These are phyloP conservation scores for Pestalotiopsis sp. DNA, from an alignment of 2,329 filamentous ascomycete species.

Conservation along the genomic window DNA sequence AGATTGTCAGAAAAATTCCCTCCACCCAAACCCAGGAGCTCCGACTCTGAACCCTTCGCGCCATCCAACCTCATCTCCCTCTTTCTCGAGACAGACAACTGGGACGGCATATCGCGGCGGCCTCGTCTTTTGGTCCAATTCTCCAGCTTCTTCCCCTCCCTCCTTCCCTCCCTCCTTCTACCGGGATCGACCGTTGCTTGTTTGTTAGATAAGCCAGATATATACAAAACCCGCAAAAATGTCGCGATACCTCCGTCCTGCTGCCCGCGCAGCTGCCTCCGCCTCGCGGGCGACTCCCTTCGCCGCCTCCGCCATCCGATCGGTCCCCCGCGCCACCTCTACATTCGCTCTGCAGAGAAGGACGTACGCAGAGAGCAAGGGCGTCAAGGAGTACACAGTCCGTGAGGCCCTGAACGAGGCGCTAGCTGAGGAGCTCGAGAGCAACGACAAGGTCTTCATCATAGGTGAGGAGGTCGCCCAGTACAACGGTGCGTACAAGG, in stretches of 20 bases:
- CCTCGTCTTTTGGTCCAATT: not conserved
- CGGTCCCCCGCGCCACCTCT: slow-evolving; percentile 33
- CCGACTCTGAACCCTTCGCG: slow-evolving; percentile 3
- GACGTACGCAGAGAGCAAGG: slow-evolving; percentile 54
- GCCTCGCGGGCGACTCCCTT: slow-evolving; percentile 37
- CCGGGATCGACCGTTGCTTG: slow-evolving; percentile 4
- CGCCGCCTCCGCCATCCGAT: slow-evolving; percentile 36
- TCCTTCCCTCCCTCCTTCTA: not conserved
- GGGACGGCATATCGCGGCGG: not conserved
- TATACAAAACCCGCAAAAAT: slow-evolving; percentile 29
- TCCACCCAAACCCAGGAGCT: slow-evolving; percentile 8
- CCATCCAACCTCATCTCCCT: slow-evolving; percentile 3
- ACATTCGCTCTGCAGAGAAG: slow-evolving; percentile 46
- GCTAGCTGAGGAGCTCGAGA: slow-evolving; percentile 93
- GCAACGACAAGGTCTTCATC: slow-evolving; percentile 92
- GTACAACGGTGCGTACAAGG: slow-evolving; percentile 99
- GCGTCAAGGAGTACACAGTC: slow-evolving; percentile 89
- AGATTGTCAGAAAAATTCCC: slow-evolving; percentile 11
- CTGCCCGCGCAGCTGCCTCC: slow-evolving; percentile 47
- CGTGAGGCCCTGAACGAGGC: slow-evolving; percentile 98
- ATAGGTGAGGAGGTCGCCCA: slow-evolving; percentile 98
- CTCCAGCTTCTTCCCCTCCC: not conserved
- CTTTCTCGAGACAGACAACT: not conserved
- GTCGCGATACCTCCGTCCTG: slow-evolving; percentile 54
- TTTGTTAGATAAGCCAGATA: slow-evolving; percentile 4